Percentiles rank a stretch among this genome's conserved stretches.
These are phyloP conservation scores for Litsea cubeba DNA, from an alignment of 164 flowering plant species.

Conservation along the genomic window DNA sequence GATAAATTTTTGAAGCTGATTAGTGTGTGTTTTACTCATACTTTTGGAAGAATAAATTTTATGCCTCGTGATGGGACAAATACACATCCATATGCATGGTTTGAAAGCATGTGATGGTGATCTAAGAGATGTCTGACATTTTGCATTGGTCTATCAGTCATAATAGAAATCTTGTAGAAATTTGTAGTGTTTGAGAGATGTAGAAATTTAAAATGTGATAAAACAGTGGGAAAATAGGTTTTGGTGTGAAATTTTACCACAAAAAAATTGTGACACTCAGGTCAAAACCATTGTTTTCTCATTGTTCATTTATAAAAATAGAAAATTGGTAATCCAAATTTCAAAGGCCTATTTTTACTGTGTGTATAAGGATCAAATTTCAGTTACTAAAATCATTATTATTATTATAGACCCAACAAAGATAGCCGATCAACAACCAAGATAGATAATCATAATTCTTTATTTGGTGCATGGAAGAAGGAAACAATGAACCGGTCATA, in stretches of 20 bases:
- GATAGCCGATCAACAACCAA: not conserved
- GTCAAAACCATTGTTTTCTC: not conserved
- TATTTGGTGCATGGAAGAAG: not conserved
- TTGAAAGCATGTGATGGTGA: too few relatives aligned
- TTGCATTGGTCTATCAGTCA: too few relatives aligned
- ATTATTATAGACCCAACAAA: not conserved
- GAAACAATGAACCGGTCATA: not conserved
- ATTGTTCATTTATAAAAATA: not conserved
- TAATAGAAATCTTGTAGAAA: too few relatives aligned
- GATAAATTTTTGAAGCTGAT: too few relatives aligned
- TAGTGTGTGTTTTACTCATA: too few relatives aligned
- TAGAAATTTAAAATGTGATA: too few relatives aligned
- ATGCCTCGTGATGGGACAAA: too few relatives aligned
- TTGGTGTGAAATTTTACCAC: not conserved
- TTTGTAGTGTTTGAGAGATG: too few relatives aligned
- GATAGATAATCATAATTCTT: not conserved
- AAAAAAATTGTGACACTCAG: not conserved
- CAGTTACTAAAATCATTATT: not conserved
- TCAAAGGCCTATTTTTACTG: not conserved
- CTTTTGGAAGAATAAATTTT: too few relatives aligned
- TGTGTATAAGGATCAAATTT: not conserved
- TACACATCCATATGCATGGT: too few relatives aligned
- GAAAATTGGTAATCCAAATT: not conserved
- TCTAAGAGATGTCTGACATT: too few relatives aligned
- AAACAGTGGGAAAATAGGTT: not conserved